Base-by-base conservation (phyloP, 345 rosid genomes). In the Anastatica hierochuntica region DNA sequence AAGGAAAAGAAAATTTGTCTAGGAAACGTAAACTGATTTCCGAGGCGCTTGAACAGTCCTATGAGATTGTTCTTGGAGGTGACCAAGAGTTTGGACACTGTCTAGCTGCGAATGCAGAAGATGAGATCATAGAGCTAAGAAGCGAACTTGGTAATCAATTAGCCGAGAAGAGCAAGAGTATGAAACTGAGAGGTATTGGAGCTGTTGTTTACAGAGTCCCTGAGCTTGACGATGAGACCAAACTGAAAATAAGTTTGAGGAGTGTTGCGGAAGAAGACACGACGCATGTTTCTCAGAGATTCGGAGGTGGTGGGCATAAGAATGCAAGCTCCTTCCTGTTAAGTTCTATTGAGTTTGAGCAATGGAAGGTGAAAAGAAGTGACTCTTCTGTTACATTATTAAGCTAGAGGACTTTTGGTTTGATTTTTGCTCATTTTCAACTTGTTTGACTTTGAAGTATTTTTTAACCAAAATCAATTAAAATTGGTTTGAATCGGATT, bases 251-350 rank as follows among this genome's bases (percentile, higher is more conserved):
- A 63, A 85, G 95, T 70, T 73, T 85, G 26, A 74, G 95, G 56
- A 80, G 95, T 63, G 14, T 76, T 66, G 67, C 13, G 1, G 52
- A 41, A 17, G 90, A 85, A 73, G 95, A n/a, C n/a, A n/a, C n/a
- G n/a, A n/a, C n/a, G n/a, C n/a, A n/a, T n/a, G n/a, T 85, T 38
- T 56, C 73, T 0, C 54, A 85, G 79, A 69, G 68, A 60, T 82
- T 74, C 5, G 81, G 87, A 42, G 90, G 95, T 5, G 90, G 90
- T 14, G 87, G 90, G 12, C 95, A 85, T 62, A 56, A 48, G 43
- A n/a, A n/a, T n/a, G n/a, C n/a, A n/a, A n/a, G n/a, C n/a, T n/a
- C n/a, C n/a, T n/a, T n/a, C n/a, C n/a, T n/a, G n/a, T n/a, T n/a
- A n/a, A n/a, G n/a, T n/a, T n/a, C n/a, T n/a, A n/a, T n/a, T n/a